A percentile compares a stretch with the other conserved stretches of the same genome.
Evolutionary conservation across 2,329 filamentous ascomycete genomes (phyloP).

Genomic region (Verticillium tricorpus): DNA sequence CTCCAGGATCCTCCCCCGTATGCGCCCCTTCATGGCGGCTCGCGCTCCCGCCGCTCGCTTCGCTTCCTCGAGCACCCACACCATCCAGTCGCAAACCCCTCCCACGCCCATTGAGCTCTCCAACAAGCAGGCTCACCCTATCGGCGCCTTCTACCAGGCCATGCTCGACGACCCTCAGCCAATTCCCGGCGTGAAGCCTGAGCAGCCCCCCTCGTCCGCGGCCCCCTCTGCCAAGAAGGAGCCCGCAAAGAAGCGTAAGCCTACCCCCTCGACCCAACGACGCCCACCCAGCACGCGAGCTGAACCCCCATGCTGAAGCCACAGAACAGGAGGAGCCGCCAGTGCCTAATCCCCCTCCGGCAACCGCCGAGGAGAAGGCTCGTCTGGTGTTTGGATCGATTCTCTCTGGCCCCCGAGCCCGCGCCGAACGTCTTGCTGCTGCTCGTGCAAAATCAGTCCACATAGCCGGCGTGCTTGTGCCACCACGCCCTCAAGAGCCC

Average conservation of each 20-base stretch:
- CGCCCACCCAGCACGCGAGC: not conserved
- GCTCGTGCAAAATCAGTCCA: constrained; percentile 53
- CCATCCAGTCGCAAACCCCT: constrained; percentile 20
- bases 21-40: constrained; percentile 19
- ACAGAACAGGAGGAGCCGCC: constrained; percentile 6
- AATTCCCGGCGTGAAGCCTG: constrained; percentile 34
- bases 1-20: constrained; percentile 22
- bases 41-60: constrained; percentile 18
- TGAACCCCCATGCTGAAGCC: constrained; percentile 14
- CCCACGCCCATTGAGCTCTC: constrained; percentile 19
- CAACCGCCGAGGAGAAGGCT: constrained; percentile 47
- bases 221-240: constrained; percentile 8
- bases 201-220: constrained; percentile 34
- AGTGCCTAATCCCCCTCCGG: constrained; percentile 28
- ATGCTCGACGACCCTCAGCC: constrained; percentile 44
- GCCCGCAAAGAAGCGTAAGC: constrained; percentile 17
- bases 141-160: constrained; percentile 56
- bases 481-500: constrained; percentile 80
- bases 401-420: constrained; percentile 68
- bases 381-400: constrained; percentile 78
- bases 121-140: constrained; percentile 37
- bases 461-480: constrained; percentile 76
- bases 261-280: constrained; percentile 12
- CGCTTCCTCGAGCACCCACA: constrained; percentile 21
- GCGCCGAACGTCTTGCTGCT: constrained; percentile 55